phyloP scores from a whole-genome alignment of 257 asterid species.

The Haberlea rhodopensis region DNA sequence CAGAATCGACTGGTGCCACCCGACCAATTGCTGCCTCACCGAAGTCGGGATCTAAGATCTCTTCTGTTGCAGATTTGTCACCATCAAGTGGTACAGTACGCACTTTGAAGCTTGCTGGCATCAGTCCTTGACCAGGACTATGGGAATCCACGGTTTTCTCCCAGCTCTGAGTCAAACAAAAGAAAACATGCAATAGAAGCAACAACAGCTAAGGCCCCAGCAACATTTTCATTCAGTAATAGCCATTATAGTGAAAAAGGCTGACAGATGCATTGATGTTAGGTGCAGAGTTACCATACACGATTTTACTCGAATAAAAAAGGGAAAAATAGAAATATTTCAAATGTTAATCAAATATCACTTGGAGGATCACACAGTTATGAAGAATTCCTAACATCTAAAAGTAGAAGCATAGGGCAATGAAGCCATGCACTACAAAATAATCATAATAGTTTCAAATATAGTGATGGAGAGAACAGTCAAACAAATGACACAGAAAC shows the following conservation, averaged over 20 bases:
- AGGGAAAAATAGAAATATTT: too few species aligned
- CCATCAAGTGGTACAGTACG: slow-evolving; percentile 77
- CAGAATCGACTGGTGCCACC: slow-evolving; percentile 92
- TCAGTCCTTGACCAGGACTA: slow-evolving; percentile 94
- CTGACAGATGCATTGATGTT: too few species aligned
- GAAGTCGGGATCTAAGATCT: slow-evolving; percentile 84
- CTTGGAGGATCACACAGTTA: too few species aligned
- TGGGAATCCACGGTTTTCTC: slow-evolving; percentile 92
- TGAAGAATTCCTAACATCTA: too few species aligned
- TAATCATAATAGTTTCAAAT: not conserved
- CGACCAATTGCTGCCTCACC: slow-evolving; percentile 97
- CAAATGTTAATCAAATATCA: too few species aligned
- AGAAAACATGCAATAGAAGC: slow-evolving; percentile 16
- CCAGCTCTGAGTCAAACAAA: slow-evolving; percentile 60
- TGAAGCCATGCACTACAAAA: not conserved
- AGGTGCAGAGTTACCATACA: not conserved
- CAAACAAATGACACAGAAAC: slow-evolving; percentile 1
- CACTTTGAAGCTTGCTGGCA: slow-evolving; percentile 96
- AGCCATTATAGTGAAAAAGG: slow-evolving; percentile 1
- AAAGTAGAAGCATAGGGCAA: slow-evolving; percentile 6
- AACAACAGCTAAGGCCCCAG: not conserved
- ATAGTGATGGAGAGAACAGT: slow-evolving; percentile 9
- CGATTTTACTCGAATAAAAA: too few species aligned
- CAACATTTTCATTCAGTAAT: not conserved
- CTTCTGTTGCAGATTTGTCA: slow-evolving; percentile 80